Base-by-base conservation (phyloP, 148 eudicot genomes). In the Rhododendron simsii region DNA sequence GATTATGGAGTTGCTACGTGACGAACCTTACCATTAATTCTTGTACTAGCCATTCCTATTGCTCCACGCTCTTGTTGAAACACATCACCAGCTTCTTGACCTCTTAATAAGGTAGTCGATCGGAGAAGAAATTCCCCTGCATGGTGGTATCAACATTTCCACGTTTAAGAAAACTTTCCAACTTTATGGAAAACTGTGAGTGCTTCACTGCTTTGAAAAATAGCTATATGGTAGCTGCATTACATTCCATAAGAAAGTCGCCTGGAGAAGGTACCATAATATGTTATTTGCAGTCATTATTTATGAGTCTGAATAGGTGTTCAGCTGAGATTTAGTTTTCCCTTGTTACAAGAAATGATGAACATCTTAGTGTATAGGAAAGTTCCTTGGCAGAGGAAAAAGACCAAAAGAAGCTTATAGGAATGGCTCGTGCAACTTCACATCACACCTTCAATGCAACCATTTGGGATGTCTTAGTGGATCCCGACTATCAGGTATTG, bases 221-320 rank as follows among this genome's bases (percentile, higher is more conserved):
- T 71, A 96, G 98, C 91, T 95, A 96, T 91, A 96, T 96, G 92
- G 99, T 95, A 63, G 96, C 94, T 28, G 90, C 98, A 59, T 88
- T 96, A 90, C 98, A 96, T 93, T 94, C 94, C 41, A 83, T 90
- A 13, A 90, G 81, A 78, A 93, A 88, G 87, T 89, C 91, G 59
- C 88, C 93, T 82, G 95, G 91, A 88, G 88, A 90, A 91, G 98
- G 99, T 96, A 92, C 41, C 41, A 39, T 39, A 39, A 5, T 39
- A 39, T 4, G 41, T 39, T 39, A 39, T 39, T 4, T 39, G 41
- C 41, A 39, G 41, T 39, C 41, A 39, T 39, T 4, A 39, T 39
- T 39, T 39, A 39, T 39, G 41, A 39, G 41, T 39, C 41, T 39
- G 41, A 39, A 39, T 39, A 39, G 6, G 41, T 39, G 41, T 39